Percentiles rank a stretch among this genome's conserved stretches.
Conservation (phyloP, 129 eudicot genomes). For the Silybum marianum region DNA sequence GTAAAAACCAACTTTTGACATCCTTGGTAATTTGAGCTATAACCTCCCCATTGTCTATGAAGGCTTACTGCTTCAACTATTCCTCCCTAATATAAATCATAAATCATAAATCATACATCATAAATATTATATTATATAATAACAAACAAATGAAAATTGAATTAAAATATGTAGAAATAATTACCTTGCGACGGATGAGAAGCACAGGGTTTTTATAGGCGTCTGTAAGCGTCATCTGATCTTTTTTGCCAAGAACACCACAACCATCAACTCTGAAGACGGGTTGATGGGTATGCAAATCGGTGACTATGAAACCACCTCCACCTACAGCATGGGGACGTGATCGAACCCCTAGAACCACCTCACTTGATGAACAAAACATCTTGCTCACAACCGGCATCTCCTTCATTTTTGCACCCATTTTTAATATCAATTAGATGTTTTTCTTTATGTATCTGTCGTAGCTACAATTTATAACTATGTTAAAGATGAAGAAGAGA, state of each 20-base stretch:
- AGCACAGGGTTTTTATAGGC: constrained; percentile 63
- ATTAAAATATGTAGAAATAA: not conserved
- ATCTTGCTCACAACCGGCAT: constrained; percentile 68
- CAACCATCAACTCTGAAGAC: constrained; percentile 84
- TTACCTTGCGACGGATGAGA: constrained; percentile 81
- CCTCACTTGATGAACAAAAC: constrained; percentile 63
- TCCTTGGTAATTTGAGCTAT: constrained; percentile 47
- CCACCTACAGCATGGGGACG: constrained; percentile 76
- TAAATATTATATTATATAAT: no score
- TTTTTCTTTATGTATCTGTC: not conserved
- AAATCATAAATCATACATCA: not conserved
- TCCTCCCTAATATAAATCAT: constrained; percentile 46
- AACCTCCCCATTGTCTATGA: constrained; percentile 77
- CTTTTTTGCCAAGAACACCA: constrained; percentile 76
- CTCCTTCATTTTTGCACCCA: constrained; percentile 41
- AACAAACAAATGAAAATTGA: not conserved
- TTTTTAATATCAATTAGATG: not conserved
- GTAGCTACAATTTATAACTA: not conserved
- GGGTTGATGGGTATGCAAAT: constrained; percentile 46
- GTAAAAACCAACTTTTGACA: constrained; percentile 63
- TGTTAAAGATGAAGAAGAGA: not conserved
- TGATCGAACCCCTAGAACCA: constrained; percentile 59
- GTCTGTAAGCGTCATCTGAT: constrained; percentile 62
- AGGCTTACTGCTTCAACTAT: constrained; percentile 78
- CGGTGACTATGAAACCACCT: constrained; percentile 75